Evolutionary conservation across 2,329 filamentous ascomycete genomes (phyloP).

Genomic region (Fusarium decemcellulare): DNA sequence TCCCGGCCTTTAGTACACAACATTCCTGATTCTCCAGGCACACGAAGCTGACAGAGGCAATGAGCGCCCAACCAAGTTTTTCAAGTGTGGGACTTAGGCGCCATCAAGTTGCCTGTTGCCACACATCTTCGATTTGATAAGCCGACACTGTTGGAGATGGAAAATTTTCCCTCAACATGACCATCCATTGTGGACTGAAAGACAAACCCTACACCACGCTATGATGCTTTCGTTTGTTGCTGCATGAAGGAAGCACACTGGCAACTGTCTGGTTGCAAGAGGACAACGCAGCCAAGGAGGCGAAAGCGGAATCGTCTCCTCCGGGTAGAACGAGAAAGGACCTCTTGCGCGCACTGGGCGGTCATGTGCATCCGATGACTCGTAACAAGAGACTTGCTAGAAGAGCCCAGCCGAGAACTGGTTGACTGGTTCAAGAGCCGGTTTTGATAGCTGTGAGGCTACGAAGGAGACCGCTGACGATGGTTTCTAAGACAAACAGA

Average conservation of each 20-base stretch:
- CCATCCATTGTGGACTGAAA: slow-evolving; percentile 14
- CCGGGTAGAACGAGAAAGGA: not conserved
- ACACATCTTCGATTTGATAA: slow-evolving; percentile 9
- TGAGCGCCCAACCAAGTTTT: slow-evolving; percentile 16
- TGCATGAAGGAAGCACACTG: slow-evolving; percentile 3
- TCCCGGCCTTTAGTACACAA: slow-evolving; percentile 5
- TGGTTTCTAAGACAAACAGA: slow-evolving; percentile 1
- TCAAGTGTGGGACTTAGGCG: slow-evolving; percentile 31
- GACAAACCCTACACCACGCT: slow-evolving; percentile 1
- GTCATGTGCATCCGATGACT: slow-evolving; percentile 16
- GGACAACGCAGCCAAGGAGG: slow-evolving; percentile 1
- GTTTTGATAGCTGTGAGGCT: slow-evolving; percentile 10
- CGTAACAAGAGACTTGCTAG: slow-evolving; percentile 4
- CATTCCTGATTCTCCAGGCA: slow-evolving; percentile 11
- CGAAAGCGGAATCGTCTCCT: slow-evolving; percentile 5
- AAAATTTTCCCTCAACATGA: slow-evolving; percentile 14
- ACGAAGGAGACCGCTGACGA: slow-evolving; percentile 23
- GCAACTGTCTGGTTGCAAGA: not conserved
- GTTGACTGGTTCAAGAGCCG: not conserved
- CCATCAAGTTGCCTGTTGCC: slow-evolving; percentile 16
- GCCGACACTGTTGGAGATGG: not conserved
- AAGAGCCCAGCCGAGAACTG: slow-evolving; percentile 19
- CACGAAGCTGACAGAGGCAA: slow-evolving; percentile 24
- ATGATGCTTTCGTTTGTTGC: slow-evolving; percentile 8
- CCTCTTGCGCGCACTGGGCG: slow-evolving; percentile 3